phyloP scores from a whole-genome alignment of 352 stramenopile genomes.

The Phytophthora capsici region DNA sequence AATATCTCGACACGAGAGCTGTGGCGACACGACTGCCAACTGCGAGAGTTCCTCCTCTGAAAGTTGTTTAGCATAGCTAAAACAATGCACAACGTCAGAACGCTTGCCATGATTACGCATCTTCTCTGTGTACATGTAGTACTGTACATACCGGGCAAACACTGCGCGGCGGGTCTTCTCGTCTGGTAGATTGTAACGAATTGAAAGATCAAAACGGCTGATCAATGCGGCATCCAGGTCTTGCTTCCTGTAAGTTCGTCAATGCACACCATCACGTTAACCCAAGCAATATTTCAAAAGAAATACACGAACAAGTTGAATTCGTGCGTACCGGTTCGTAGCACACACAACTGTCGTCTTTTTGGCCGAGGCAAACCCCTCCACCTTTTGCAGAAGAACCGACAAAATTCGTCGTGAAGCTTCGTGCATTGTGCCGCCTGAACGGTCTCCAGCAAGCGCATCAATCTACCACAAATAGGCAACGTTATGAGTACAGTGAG shows the following conservation, averaged over 20 bases:
- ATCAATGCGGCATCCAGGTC: conserved; percentile 93
- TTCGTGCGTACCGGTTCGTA: conserved; percentile 78
- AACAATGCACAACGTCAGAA: conserved; percentile 10
- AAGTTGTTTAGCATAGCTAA: conserved; percentile 92
- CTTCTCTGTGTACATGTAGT: background rate
- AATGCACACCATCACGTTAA: background rate
- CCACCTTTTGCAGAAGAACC: conserved; percentile 92
- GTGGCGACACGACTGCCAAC: conserved; percentile 77
- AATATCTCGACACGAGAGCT: conserved; percentile 94
- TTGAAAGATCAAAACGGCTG: conserved; percentile 93
- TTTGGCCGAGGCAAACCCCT: conserved; percentile 92
- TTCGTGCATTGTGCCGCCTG: conserved; percentile 92
- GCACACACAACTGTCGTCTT: conserved; percentile 94
- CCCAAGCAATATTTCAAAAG: too few species aligned
- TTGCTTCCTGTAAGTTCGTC: conserved; percentile 74
- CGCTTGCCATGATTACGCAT: background rate
- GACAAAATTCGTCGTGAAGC: conserved; percentile 92
- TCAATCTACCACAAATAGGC: conserved; percentile 71
- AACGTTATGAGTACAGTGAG: background rate
- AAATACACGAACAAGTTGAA: too few species aligned
- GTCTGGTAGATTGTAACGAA: conserved; percentile 92
- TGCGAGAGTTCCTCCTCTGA: conserved; percentile 71
- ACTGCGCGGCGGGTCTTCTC: conserved; percentile 83
- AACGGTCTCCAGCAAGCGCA: conserved; percentile 88
- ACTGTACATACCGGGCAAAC: conserved; percentile 86